A percentile compares a stretch with the other conserved stretches of the same genome.
phyloP scores from a whole-genome alignment of 2,329 filamentous ascomycete species.

The Seiridium cupressi region DNA sequence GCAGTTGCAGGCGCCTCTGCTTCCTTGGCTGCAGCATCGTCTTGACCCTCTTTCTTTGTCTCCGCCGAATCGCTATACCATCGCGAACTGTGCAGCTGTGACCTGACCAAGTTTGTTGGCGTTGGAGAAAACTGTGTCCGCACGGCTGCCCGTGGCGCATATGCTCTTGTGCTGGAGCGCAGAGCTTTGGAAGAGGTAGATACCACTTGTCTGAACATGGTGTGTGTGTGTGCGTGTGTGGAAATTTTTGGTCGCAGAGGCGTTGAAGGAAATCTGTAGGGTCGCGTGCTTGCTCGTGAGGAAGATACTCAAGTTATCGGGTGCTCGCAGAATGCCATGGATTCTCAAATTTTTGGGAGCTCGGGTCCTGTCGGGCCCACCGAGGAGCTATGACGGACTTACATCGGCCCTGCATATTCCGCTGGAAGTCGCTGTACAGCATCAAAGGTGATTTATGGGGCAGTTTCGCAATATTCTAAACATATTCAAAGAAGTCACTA shows the following conservation, averaged over 20 bases:
- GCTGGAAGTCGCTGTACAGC: background rate
- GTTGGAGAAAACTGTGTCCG: slow-evolving; percentile 43
- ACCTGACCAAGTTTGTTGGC: slow-evolving; percentile 30
- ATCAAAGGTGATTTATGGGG: too few relatives aligned
- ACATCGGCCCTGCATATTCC: background rate
- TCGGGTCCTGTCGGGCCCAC: slow-evolving; percentile 4
- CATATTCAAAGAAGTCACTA: background rate
- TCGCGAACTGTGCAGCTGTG: slow-evolving; percentile 22
- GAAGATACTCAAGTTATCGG: background rate
- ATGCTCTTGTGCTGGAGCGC: slow-evolving; percentile 28
- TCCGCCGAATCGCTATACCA: slow-evolving; percentile 37
- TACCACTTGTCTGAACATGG: slow-evolving; percentile 29
- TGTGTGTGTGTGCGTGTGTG: slow-evolving; percentile 10
- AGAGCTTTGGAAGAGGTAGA: slow-evolving; percentile 26
- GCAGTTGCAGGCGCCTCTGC: slow-evolving; percentile 34
- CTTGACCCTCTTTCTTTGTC: slow-evolving; percentile 36
- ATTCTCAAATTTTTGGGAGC: slow-evolving; percentile 3
- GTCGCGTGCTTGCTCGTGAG: background rate
- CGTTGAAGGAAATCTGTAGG: background rate
- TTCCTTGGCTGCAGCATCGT: background rate
- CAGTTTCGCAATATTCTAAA: too few relatives aligned
- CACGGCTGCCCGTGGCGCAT: slow-evolving; percentile 47
- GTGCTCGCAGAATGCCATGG: background rate
- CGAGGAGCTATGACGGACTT: slow-evolving; percentile 2
- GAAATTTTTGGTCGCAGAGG: background rate